A percentile compares a stretch with the other conserved stretches of the same genome.
Conservation (phyloP, 495 filamentous ascomycete species). For the Achaetomiella virescens region DNA sequence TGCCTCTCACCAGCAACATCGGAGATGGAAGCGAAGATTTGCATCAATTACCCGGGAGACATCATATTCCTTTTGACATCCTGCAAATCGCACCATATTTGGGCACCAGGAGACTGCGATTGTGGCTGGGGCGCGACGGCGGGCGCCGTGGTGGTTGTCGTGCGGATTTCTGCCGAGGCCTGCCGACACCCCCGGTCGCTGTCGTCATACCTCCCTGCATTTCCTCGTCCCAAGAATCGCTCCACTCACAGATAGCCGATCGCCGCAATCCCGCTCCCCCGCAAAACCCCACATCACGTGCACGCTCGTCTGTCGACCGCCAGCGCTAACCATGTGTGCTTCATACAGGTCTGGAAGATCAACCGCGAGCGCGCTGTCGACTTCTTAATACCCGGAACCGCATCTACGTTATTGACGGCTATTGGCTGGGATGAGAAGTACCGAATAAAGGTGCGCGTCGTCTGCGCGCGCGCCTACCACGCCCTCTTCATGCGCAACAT, state of each 20-base stretch:
- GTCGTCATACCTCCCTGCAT: slow-evolving; percentile 25
- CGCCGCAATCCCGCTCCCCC: slow-evolving; percentile 4
- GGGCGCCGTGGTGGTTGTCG: slow-evolving; percentile 21
- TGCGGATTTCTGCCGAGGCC: not conserved
- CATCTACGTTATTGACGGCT: slow-evolving; percentile 98
- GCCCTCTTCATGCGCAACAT: slow-evolving; percentile 99
- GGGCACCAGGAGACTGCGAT: slow-evolving; percentile 10
- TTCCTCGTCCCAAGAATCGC: slow-evolving; percentile 23
- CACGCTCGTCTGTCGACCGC: slow-evolving; percentile 11
- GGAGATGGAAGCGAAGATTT: not conserved
- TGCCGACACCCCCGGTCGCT: slow-evolving; percentile 16
- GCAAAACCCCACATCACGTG: slow-evolving; percentile 20
- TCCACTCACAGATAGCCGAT: slow-evolving; percentile 33
- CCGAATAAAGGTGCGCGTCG: slow-evolving; percentile 92
- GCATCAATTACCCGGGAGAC: slow-evolving; percentile 10
- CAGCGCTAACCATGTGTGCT: slow-evolving; percentile 11
- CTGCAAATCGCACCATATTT: slow-evolving; percentile 1
- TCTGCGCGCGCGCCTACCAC: slow-evolving; percentile 98
- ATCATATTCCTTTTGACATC: slow-evolving; percentile 22
- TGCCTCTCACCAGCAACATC: not conserved
- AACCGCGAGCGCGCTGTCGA: slow-evolving; percentile 98
- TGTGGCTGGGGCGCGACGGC: slow-evolving; percentile 2
- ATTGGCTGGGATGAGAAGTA: slow-evolving; percentile 97
- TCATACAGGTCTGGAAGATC: slow-evolving; percentile 87
- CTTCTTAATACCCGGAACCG: slow-evolving; percentile 98